phyloP scores from a whole-genome alignment of 306 rosid species.

The Trifolium dubium region DNA sequence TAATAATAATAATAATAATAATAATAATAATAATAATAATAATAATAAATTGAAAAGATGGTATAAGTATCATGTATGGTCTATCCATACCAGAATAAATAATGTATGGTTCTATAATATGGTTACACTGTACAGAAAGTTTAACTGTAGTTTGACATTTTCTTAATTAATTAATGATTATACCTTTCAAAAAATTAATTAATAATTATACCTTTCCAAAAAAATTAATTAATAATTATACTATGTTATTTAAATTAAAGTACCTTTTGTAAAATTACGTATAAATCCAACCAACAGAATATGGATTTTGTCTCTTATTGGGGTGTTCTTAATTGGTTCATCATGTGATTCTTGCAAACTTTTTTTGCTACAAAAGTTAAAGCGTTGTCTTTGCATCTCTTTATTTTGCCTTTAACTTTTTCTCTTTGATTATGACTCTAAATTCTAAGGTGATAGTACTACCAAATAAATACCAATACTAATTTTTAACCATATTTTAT shows the following conservation, averaged over 20 bases:
- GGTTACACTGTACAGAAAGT: neutral
- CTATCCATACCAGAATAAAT: too few species aligned
- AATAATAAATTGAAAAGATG: neutral
- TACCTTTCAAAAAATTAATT: neutral
- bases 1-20: too few species aligned
- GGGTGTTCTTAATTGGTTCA: constrained; percentile 8
- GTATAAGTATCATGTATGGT: neutral
- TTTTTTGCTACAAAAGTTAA: constrained; percentile 22
- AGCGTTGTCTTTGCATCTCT: constrained; percentile 30
- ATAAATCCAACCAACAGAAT: neutral
- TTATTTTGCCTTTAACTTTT: constrained; percentile 33
- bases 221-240: neutral
- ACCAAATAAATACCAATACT: too few species aligned
- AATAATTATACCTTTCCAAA: too few species aligned
- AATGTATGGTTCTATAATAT: neutral
- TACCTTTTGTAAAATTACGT: constrained; percentile 17
- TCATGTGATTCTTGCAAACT: constrained; percentile 31
- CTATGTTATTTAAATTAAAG: constrained; percentile 13
- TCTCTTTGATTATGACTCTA: constrained; percentile 12
- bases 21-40: too few species aligned
- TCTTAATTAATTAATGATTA: neutral
- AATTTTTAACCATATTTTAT: too few species aligned
- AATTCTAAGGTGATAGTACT: neutral
- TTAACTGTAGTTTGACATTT: neutral
- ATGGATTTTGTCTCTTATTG: neutral